Evolutionary conservation across 371 early-diverging fungal species (phyloP).

Genomic region (Apophysomyces trapeziformis): DNA sequence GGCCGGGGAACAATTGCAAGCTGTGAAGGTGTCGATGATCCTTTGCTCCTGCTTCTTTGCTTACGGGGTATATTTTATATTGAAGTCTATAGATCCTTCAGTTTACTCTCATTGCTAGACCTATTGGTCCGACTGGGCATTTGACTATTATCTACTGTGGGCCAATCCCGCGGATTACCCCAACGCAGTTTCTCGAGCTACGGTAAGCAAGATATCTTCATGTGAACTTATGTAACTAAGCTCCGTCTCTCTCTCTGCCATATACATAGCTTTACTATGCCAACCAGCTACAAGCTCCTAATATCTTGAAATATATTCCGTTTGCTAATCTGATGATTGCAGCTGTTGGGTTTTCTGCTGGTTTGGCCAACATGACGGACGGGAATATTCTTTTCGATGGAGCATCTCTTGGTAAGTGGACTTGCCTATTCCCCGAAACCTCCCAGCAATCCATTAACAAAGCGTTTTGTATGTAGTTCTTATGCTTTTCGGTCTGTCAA

Average conservation of each 20-base stretch:
- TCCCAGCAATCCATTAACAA: background rate
- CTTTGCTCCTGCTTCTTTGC: constrained; percentile 56
- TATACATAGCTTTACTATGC: constrained; percentile 41
- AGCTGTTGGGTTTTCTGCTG: constrained; percentile 50
- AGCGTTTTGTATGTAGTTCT: constrained; percentile 26
- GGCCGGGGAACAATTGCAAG: constrained; percentile 45
- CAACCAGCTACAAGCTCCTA: constrained; percentile 42
- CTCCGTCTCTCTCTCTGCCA: background rate
- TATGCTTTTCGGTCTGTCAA: constrained; percentile 51
- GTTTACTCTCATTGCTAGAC: constrained; percentile 29
- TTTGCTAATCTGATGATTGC: constrained; percentile 50
- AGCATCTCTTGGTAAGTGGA: constrained; percentile 47
- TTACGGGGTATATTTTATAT: constrained; percentile 40
- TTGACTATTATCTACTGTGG: constrained; percentile 50
- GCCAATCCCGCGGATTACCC: constrained; percentile 51
- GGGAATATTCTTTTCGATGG: constrained; percentile 54
- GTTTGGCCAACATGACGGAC: constrained; percentile 52
- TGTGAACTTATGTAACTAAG: no score
- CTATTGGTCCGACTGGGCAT: constrained; percentile 57
- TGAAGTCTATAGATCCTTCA: background rate
- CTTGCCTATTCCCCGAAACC: background rate
- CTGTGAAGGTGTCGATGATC: constrained; percentile 49
- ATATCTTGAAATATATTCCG: constrained; percentile 52
- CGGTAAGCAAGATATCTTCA: constrained; percentile 29
- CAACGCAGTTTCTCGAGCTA: constrained; percentile 43